phyloP scores from a whole-genome alignment of 805 yeast species.

The Ogataea methanolica region DNA sequence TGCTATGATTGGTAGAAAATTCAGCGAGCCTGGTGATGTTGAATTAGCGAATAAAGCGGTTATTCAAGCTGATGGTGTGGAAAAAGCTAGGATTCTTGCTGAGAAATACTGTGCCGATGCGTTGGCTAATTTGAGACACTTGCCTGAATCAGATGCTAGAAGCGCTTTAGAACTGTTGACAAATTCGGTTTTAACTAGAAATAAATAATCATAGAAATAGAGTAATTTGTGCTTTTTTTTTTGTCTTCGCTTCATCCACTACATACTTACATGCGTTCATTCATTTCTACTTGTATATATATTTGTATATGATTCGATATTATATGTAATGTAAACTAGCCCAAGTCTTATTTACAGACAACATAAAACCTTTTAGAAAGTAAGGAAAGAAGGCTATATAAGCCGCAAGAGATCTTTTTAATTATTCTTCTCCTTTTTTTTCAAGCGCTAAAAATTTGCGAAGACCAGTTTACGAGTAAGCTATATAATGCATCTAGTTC shows the following conservation, averaged over 20 bases:
- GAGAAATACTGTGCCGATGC: conserved; percentile 75
- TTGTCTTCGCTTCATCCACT: neutral
- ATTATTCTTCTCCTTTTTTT: too few relatives aligned
- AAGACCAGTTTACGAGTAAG: too few relatives aligned
- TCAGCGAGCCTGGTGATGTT: conserved; percentile 76
- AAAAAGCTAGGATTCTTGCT: conserved; percentile 72
- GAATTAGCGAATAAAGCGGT: conserved; percentile 78
- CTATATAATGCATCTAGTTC: too few relatives aligned
- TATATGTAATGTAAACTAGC: too few relatives aligned
- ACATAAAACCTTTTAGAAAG: too few relatives aligned
- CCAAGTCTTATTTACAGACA: too few relatives aligned
- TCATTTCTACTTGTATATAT: too few relatives aligned
- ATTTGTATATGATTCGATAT: too few relatives aligned
- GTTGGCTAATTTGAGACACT: conserved; percentile 56
- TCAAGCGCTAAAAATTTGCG: too few relatives aligned
- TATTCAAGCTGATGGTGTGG: conserved; percentile 64
- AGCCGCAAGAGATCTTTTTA: too few relatives aligned
- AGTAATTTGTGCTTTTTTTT: neutral
- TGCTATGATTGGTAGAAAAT: conserved; percentile 76
- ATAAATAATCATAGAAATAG: conserved; percentile 39
- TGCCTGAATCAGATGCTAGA: conserved; percentile 88
- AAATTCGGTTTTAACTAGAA: conserved; percentile 76
- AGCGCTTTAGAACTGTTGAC: conserved; percentile 84
- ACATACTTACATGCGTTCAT: too few relatives aligned
- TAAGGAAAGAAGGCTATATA: too few relatives aligned